These are phyloP conservation scores for Entomortierella parvispora DNA, from an alignment of 192 early-diverging fungal species.

Conservation along the genomic window DNA sequence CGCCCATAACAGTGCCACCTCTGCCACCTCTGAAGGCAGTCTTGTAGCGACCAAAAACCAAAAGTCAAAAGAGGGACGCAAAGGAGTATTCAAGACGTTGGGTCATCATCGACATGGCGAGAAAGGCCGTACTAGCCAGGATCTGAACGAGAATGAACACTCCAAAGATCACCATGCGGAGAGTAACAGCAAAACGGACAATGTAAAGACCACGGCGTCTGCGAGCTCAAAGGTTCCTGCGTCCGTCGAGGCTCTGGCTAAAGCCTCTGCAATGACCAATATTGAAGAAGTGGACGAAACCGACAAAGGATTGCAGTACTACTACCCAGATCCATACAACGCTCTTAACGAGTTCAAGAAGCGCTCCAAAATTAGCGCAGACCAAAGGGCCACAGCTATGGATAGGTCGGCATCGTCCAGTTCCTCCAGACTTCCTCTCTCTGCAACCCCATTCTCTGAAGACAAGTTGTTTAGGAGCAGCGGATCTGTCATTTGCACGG, in stretches of 20 bases:
- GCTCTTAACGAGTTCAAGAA: constrained; percentile 18
- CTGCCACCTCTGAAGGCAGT: neutral
- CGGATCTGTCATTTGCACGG: neutral
- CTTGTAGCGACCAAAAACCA: neutral
- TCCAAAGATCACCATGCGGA: neutral
- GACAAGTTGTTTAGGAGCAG: neutral
- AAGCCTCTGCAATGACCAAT: constrained; percentile 2
- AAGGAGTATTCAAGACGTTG: constrained; percentile 28
- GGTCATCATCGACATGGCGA: constrained; percentile 5
- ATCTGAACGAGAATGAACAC: constrained; percentile 23
- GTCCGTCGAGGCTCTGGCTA: constrained; percentile 24
- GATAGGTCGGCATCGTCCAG: neutral
- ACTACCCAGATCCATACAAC: constrained; percentile 35
- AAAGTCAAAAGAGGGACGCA: constrained; percentile 24
- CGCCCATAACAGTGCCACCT: neutral
- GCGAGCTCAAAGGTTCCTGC: constrained; percentile 1
- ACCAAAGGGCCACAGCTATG: neutral
- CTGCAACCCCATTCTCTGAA: constrained; percentile 3
- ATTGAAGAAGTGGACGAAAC: constrained; percentile 14
- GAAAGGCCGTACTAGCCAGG: constrained; percentile 11
- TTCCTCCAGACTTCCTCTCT: constrained; percentile 12
- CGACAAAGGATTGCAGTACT: constrained; percentile 31
- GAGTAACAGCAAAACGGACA: neutral
- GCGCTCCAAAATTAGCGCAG: neutral
- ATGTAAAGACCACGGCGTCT: neutral